These are phyloP conservation scores for Fusarium camptoceras DNA, from an alignment of 2,329 filamentous ascomycete genomes.

Conservation along the genomic window DNA sequence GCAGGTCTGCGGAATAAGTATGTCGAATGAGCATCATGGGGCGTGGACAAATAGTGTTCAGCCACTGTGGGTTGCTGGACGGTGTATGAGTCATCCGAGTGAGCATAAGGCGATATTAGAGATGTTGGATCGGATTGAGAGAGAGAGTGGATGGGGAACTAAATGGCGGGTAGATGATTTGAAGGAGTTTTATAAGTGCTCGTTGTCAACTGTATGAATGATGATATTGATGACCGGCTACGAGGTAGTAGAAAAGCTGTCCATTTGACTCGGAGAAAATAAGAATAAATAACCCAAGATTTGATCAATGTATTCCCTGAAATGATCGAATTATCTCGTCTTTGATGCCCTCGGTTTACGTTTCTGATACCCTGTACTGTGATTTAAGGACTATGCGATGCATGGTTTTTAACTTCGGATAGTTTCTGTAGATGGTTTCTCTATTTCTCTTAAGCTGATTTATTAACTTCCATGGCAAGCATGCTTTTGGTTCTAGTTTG, in stretches of 20 bases:
- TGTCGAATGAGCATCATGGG: constrained; percentile 64
- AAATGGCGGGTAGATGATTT: constrained; percentile 65
- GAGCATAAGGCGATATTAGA: constrained; percentile 59
- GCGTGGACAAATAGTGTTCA: constrained; percentile 67
- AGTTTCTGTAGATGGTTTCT: too few relatives aligned
- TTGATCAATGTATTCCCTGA: not conserved
- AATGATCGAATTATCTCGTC: not conserved
- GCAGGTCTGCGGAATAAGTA: constrained; percentile 64
- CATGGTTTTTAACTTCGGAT: too few relatives aligned
- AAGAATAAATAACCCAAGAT: not conserved
- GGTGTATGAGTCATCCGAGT: constrained; percentile 61
- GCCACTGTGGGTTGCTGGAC: constrained; percentile 65
- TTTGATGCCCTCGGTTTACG: not conserved
- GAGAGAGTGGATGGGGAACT: constrained; percentile 65
- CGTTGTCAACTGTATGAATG: constrained; percentile 16
- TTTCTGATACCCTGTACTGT: not conserved
- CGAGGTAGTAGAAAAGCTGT: not conserved
- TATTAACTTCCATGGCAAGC: too few relatives aligned
- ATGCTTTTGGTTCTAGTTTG: not conserved
- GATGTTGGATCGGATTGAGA: constrained; percentile 61
- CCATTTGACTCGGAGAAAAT: fast-evolving
- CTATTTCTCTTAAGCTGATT: too few relatives aligned
- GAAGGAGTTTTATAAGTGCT: constrained; percentile 55
- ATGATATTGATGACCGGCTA: not conserved
- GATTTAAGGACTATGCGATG: not conserved